Evolutionary conservation across 805 yeast genomes (phyloP), one percentile per base, ranked within the genome.

Genomic region (Spathaspora girioi): DNA sequence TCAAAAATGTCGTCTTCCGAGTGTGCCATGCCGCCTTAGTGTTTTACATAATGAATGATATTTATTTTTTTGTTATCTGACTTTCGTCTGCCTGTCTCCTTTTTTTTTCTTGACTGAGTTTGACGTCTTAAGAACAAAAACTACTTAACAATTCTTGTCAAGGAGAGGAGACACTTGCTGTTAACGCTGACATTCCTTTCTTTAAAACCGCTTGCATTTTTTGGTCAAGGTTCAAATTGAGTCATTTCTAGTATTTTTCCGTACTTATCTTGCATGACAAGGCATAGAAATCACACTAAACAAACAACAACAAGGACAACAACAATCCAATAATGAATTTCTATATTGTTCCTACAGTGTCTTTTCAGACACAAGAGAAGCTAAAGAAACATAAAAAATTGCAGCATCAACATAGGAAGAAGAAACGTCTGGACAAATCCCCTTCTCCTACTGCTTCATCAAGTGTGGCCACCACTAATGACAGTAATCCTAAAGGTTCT

Each of bases 351-450:
- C 76, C 76, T 1, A 54, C 72, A 18, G 67, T 71, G 51, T 70
- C 68, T 63, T 73, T 69, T 53, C 78, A 73, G 57, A 71, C 72
- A 26, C 68, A 70, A 51, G 75, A 73, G 54, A 71, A 72, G 54
- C 48, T 71, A 41, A 63, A 65, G 42, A 56, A 66, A 29, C 49
- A 43, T 18, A 29, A 51, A 42, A 54, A 55, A 31, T 10, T 27
- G 26, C 26, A 4, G 32, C 32, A 18, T 23, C 20, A 18, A 29
- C 35, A 15, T 10, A 20, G 6, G 40, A 45, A 15, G n/a, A 27
- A 15, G 47, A 27, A 26, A 26, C 47, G 5, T 17, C 38, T 20
- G 31, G 26, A 14, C n/a, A 17, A 45, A 45, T 27, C 38, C 4
- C 47, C 38, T 9, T 10, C 38, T 20, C 31, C 31, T 5, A 14